These are phyloP conservation scores for Geotrichum carabidarum DNA, from an alignment of 1,139 yeast genomes.

Conservation along the genomic window DNA sequence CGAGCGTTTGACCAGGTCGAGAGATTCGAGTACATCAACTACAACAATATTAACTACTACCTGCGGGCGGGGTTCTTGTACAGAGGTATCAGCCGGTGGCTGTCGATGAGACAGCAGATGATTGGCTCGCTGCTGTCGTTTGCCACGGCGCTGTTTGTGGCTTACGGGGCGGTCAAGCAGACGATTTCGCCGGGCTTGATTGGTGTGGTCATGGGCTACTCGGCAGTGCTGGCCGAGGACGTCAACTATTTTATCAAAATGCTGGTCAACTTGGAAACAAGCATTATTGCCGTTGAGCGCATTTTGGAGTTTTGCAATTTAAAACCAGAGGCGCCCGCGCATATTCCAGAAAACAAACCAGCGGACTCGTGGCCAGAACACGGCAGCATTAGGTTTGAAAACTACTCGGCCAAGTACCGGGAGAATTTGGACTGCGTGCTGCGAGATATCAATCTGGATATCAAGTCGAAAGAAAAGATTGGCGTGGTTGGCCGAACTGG, in stretches of 20 bases:
- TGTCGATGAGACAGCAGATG: slow-evolving; percentile 60
- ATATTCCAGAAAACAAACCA: slow-evolving; percentile 39
- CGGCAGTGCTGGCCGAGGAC: slow-evolving; percentile 57
- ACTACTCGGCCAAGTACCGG: slow-evolving; percentile 62
- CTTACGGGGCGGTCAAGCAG: slow-evolving; percentile 51
- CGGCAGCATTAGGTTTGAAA: slow-evolving; percentile 53
- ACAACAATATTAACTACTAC: slow-evolving; percentile 58
- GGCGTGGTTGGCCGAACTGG: slow-evolving; percentile 87
- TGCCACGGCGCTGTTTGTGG: slow-evolving; percentile 47
- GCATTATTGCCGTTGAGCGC: slow-evolving; percentile 71
- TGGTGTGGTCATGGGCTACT: slow-evolving; percentile 70
- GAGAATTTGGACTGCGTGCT: slow-evolving; percentile 52
- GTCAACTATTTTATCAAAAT: slow-evolving; percentile 58
- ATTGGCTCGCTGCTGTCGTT: slow-evolving; percentile 63
- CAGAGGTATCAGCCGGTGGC: slow-evolving; percentile 65
- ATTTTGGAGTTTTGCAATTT: slow-evolving; percentile 65
- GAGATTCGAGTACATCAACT: slow-evolving; percentile 53
- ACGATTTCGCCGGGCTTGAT: slow-evolving; percentile 61
- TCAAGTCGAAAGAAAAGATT: slow-evolving; percentile 59
- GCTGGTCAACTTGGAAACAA: slow-evolving; percentile 70
- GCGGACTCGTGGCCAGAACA: slow-evolving; percentile 56
- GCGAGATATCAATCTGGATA: slow-evolving; percentile 47
- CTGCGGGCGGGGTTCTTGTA: slow-evolving; percentile 54
- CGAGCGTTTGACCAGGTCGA: slow-evolving; percentile 50
- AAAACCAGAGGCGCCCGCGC: slow-evolving; percentile 51